Evolutionary conservation across 352 stramenopile genomes (phyloP).

Genomic region (Phytophthora sp.): DNA sequence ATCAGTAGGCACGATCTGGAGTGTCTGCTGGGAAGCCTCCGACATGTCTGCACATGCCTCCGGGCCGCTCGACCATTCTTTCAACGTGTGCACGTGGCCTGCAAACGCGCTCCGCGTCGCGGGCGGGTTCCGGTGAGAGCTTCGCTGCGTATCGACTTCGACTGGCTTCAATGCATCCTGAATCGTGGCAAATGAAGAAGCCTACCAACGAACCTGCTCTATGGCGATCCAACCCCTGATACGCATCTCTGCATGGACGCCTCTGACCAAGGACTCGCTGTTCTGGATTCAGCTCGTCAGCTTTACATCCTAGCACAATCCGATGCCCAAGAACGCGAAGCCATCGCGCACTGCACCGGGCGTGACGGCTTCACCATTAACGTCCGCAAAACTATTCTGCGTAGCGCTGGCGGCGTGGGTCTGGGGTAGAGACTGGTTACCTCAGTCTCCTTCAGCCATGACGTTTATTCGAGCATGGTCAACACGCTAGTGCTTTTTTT

Average conservation of each 20-base stretch:
- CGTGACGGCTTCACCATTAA: too few relatives aligned
- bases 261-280: not conserved
- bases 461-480: too few relatives aligned
- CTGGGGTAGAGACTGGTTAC: too few relatives aligned
- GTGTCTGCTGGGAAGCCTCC: not conserved
- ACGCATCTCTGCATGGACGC: not conserved
- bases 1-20: not conserved
- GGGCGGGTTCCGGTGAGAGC: not conserved
- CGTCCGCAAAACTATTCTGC: too few relatives aligned
- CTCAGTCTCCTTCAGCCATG: too few relatives aligned
- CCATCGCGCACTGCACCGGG: too few relatives aligned
- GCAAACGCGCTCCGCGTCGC: not conserved
- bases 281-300: not conserved
- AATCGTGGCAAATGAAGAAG: not conserved
- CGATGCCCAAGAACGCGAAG: too few relatives aligned
- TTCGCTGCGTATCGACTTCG: not conserved
- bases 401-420: too few relatives aligned
- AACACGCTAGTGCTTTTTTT: too few relatives aligned
- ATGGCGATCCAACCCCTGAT: not conserved
- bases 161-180: not conserved
- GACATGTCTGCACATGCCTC: not conserved
- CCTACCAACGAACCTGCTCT: not conserved
- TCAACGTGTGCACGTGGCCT: not conserved
- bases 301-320: not conserved
- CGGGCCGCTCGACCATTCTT: not conserved